A percentile compares a stretch with the other conserved stretches of the same genome.
Conservation (phyloP, 306 rosid genomes). For the Argentina anserina region DNA sequence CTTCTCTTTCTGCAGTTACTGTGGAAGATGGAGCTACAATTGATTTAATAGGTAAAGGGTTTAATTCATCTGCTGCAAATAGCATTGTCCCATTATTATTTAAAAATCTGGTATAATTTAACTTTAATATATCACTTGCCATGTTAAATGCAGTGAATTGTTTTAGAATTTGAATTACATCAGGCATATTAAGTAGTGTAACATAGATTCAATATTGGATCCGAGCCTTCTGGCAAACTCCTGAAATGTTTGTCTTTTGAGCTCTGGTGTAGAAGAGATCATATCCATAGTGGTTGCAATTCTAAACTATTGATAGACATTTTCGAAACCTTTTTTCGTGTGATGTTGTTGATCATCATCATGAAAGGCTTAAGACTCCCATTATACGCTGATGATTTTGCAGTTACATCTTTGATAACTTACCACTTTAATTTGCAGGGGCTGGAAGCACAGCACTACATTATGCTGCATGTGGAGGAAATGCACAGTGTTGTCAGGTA, state of each 20-base stretch:
- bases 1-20: slow-evolving; percentile 73
- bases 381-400: background rate
- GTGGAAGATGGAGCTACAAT: slow-evolving; percentile 86
- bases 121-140: background rate
- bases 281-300: background rate
- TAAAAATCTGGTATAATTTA: background rate
- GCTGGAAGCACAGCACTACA: slow-evolving; percentile 96
- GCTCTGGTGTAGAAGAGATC: background rate
- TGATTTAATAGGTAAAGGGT: slow-evolving; percentile 73
- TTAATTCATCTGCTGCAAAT: slow-evolving; percentile 11
- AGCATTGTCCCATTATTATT: background rate
- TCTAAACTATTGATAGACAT: background rate
- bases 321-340: background rate
- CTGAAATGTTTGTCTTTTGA: background rate
- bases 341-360: background rate
- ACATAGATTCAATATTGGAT: background rate
- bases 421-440: slow-evolving; percentile 44
- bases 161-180: background rate
- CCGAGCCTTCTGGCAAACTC: background rate
- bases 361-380: background rate
- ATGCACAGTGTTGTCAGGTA: slow-evolving; percentile 94
- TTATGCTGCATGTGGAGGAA: slow-evolving; percentile 97
- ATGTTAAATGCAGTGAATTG: background rate
- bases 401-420: slow-evolving; percentile 4
- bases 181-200: background rate